Conservation (phyloP, 2,329 filamentous ascomycete species). For the Colletotrichum sansevieriae region DNA sequence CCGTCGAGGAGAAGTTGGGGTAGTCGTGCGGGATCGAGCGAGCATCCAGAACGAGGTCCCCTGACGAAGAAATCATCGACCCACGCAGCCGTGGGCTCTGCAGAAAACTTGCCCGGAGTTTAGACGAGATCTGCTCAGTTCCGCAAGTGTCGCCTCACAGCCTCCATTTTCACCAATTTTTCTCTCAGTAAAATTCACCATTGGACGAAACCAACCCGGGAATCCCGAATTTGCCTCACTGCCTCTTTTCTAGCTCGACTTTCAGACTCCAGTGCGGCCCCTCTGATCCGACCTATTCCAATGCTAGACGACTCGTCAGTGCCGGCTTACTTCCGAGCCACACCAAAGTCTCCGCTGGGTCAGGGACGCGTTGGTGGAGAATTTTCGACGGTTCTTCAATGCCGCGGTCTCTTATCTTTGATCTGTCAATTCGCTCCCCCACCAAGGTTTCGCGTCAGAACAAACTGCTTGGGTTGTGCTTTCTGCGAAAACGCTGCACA, state of each 20-base stretch:
- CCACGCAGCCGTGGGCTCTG: too few species aligned
- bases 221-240: constrained; percentile 33
- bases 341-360: constrained; percentile 23
- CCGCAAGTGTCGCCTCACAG: constrained; percentile 21
- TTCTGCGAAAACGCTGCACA: constrained; percentile 14
- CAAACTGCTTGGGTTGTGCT: constrained; percentile 23
- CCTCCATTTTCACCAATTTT: constrained; percentile 27
- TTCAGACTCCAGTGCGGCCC: constrained; percentile 32
- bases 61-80: neutral
- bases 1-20: constrained; percentile 10
- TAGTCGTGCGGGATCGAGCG: neutral
- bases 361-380: constrained; percentile 34
- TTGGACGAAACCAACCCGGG: constrained; percentile 24
- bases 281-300: constrained; percentile 29
- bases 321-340: constrained; percentile 39
- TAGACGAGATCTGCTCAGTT: constrained; percentile 1
- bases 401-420: constrained; percentile 34
- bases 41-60: neutral
- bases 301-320: constrained; percentile 29
- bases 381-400: constrained; percentile 26
- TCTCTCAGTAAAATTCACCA: neutral
- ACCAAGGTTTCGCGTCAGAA: constrained; percentile 37
- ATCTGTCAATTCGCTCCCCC: constrained; percentile 28
- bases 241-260: constrained; percentile 31
- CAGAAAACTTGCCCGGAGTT: neutral